Evolutionary conservation across 2,329 filamentous ascomycete species (phyloP), one percentile per base, ranked within the genome.

Genomic region (Diaporthe caulivora): DNA sequence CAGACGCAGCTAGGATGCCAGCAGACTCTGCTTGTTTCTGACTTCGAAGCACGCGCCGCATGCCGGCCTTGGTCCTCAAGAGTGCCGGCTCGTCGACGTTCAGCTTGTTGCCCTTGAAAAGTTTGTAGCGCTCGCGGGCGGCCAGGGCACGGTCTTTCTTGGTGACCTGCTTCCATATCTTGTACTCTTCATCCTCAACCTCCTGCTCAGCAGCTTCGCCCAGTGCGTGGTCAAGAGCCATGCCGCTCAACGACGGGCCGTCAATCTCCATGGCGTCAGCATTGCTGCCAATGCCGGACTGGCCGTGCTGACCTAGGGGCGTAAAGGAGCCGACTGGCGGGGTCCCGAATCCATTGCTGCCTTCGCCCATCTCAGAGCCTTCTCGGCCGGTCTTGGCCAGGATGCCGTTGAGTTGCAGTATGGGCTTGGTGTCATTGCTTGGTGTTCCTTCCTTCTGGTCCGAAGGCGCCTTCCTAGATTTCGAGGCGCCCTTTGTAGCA

Each of bases 121-220:
- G 89, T 51, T 93, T 90, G 82, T 95, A 92, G 42, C 97, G 91
- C 80, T 98, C 94, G 76, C 95, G 95, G 74, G 97, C 93, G 70
- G 96, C 91, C 31, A 93, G 86, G 5, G 97, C 97, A 75, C 97
- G 92, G 79, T 98, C 95, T 81, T 97, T 98, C 84, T 98, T 98
- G 2, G 97, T 99, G 53, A 98, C 95, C 83, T 98, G 96, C 85
- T 98, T 99, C 97, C 97, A 99, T 47, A 97, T 94, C 81, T 97
- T 97, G 84, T 97, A 98, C 80, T 98, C 96, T 73, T 98, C 95
- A 78, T 98, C 95, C 78, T 97, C 91, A 77, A 95, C 95, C 17
- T 90, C 89, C 77, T 97, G 94, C 78, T 97, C 93, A 18, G 87
- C 88, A 40, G 90, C 89, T 73, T 93, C 88, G 21, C 90, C 90